Evolutionary conservation across 1,139 yeast genomes (phyloP).

Genomic region (Diutina siamensis): DNA sequence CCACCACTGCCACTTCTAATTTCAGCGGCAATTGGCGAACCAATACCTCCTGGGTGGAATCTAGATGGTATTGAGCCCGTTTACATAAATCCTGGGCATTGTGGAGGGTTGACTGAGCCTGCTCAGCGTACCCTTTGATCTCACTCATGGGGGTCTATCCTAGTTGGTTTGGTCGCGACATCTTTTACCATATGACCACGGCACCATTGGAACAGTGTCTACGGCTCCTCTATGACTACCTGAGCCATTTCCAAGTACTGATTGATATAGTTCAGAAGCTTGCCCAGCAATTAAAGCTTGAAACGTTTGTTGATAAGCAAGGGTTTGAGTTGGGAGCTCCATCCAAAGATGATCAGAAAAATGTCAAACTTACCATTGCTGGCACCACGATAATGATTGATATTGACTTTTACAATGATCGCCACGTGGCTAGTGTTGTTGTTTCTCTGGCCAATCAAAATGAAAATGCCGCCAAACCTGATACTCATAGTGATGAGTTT

Average conservation of each 20-base stretch:
- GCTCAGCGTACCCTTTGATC: slow-evolving; percentile 1
- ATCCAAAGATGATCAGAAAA: slow-evolving; percentile 11
- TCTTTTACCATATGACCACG: neutral
- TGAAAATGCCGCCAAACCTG: neutral
- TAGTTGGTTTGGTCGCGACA: neutral
- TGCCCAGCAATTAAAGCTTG: slow-evolving; percentile 31
- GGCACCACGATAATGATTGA: slow-evolving; percentile 33
- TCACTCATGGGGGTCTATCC: neutral
- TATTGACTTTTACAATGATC: slow-evolving; percentile 24
- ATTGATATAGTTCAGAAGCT: slow-evolving; percentile 29
- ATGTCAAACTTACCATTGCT: slow-evolving; percentile 29
- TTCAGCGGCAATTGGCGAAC: neutral
- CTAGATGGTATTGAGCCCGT: neutral
- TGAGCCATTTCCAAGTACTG: slow-evolving; percentile 22
- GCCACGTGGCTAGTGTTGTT: slow-evolving; percentile 18
- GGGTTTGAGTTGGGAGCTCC: slow-evolving; percentile 13
- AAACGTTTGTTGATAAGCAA: slow-evolving; percentile 27
- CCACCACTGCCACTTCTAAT: neutral
- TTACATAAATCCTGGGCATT: slow-evolving; percentile 1
- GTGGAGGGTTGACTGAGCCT: slow-evolving; percentile 2
- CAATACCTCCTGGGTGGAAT: neutral
- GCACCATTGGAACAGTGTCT: slow-evolving; percentile 16
- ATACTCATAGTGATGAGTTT: neutral
- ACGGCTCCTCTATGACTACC: slow-evolving; percentile 20
- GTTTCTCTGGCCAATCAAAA: slow-evolving; percentile 25